Base-by-base conservation (phyloP, 116 monocot genomes). In the Posidonia oceanica region DNA sequence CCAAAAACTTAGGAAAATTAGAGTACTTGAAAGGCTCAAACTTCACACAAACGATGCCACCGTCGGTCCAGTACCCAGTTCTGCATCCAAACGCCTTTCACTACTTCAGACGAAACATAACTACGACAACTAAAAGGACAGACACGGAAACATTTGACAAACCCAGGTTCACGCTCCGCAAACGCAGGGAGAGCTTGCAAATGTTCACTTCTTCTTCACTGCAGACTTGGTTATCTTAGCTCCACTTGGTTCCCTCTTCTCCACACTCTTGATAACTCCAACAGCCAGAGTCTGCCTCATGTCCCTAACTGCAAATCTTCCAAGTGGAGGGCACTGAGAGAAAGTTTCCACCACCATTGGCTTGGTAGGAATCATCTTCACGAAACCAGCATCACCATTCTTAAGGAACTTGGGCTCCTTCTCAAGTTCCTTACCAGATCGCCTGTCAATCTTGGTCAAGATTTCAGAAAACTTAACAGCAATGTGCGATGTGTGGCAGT, bases 261-360 rank as follows among this genome's bases (percentile, higher is more conserved):
- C 79, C 14, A 79, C 79, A 41, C 69, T 74, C 74, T 79, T 79
- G 79, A 79, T 79, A 0, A 79, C 79, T 16, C 79, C 79, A 52
- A 79, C 79, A n/a, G 79, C 73, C n/a, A 79, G 73, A 3, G 79
- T 79, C 74, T 79, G 79, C 22, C 79, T 39, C 79, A 79, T 79
- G 54, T 79, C 79, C 21, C 79, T 51, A 7, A 79, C 79, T 5
- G 79, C 79, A 61, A 79, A 79, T 5, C 79, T 22, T 13, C 79
- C 79, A 0, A 79, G 79, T 16, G 74, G 79, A 14, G 79, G 74
- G 63, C 74, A 79, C 61, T 62, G 73, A 3, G 79, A 73, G 69
- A 79, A 79, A 15, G 79, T 79, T 69, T 74, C 79, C 61, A 79
- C 79, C 58, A 74, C 79, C 79, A 79, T 79, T 23, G 79, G 79